Evolutionary conservation across 805 yeast genomes (phyloP), one percentile per base, ranked within the genome.

Genomic region (Candida takata): DNA sequence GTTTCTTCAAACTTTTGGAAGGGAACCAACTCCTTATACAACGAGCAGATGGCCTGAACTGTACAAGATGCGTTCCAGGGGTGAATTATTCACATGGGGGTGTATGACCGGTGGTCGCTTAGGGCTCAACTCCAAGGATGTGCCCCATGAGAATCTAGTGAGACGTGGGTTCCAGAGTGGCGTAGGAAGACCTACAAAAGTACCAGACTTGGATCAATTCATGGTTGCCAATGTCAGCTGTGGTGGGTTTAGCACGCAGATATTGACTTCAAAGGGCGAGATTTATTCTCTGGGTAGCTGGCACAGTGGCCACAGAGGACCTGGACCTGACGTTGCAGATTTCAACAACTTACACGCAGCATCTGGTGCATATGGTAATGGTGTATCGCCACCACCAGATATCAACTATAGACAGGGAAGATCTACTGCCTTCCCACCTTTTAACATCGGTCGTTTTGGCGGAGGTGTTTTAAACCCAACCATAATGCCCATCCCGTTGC

Each of bases 231-330:
- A 74, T 44, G 60, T 80, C 1, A 62, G 72, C 17, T 76, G 78
- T 8, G 82, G 82, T 21, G 90, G 90, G 2, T 80, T 67, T 48
- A 69, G 78, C 4, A 74, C 78, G 41, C 75, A 76, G 34, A 59
- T 81, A 3, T 57, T 81, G 24, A 70, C 81, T 0, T 63, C 65
- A 20, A 54, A 65, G 1, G 87, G 88, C 1, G 60, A 68, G 5
- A 50, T 82, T 6, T 79, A 65, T 52, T 65, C 64, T 23, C 72
- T 81, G 5, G 85, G 82, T 0, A 61, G 57, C 10, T 62, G 61
- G 53, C 61, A 64, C 33, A 67, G 65, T 7, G 69, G 69, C 6
- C 53, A 58, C 35, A 49, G 51, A 7, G 43, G 54, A 1, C 70
- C 72, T 1, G 73, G 70, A 0, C 70, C 72, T 12, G 52, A 43